phyloP scores from a whole-genome alignment of 495 filamentous ascomycete species.

The Hypomontagnella submonticulosa region DNA sequence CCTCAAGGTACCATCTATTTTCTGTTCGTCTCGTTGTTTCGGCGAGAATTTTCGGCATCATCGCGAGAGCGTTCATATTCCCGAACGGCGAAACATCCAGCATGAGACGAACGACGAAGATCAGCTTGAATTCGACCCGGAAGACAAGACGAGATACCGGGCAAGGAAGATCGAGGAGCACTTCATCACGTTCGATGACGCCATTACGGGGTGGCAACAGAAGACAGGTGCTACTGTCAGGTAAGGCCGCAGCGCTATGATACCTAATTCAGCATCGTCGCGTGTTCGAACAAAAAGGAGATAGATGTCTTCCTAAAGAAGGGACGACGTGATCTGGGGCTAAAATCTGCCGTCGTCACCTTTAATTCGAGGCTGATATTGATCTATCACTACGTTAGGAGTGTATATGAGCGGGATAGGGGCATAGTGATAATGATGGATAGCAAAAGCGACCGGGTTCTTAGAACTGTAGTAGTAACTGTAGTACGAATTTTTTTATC shows the following conservation, averaged over 20 bases:
- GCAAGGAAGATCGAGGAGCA: slow-evolving; percentile 48
- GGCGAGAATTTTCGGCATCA: slow-evolving; percentile 54
- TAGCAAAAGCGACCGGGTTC: too few relatives aligned
- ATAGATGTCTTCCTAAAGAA: too few relatives aligned
- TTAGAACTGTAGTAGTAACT: too few relatives aligned
- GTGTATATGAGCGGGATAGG: too few relatives aligned
- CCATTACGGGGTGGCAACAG: slow-evolving; percentile 52
- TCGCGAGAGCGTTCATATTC: slow-evolving; percentile 54
- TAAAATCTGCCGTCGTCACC: too few relatives aligned
- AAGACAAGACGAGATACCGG: slow-evolving; percentile 47
- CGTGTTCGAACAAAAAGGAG: too few relatives aligned
- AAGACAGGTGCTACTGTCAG: slow-evolving; percentile 38
- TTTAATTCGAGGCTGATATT: too few relatives aligned
- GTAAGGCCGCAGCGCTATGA: not conserved
- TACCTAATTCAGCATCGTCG: not conserved
- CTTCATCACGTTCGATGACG: slow-evolving; percentile 44
- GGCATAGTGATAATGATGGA: too few relatives aligned
- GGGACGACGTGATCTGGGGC: too few relatives aligned
- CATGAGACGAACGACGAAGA: slow-evolving; percentile 43
- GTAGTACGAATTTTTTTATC: too few relatives aligned
- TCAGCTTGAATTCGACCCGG: slow-evolving; percentile 44
- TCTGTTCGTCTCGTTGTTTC: slow-evolving; percentile 56
- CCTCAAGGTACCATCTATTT: slow-evolving; percentile 48
- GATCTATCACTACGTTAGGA: too few relatives aligned
- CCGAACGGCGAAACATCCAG: slow-evolving; percentile 39